phyloP scores from a whole-genome alignment of 2,329 filamentous ascomycete genomes.

The Colletotrichum brevisporum region DNA sequence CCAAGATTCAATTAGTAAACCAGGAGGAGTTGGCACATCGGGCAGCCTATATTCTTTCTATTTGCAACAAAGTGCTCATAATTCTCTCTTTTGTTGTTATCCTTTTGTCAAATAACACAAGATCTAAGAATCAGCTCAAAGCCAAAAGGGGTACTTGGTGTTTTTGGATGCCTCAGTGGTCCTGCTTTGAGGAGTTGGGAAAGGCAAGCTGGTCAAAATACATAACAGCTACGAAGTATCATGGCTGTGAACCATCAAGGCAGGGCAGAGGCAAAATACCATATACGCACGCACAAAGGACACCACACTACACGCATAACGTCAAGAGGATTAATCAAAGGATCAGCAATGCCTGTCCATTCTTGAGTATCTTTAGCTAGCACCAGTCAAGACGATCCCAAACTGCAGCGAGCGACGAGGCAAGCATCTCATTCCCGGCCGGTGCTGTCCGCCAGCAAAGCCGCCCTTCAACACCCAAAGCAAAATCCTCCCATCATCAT shows the following conservation, averaged over 20 bases:
- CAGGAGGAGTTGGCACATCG: too few relatives aligned
- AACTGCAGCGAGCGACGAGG: conserved; percentile 29
- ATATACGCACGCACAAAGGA: not conserved
- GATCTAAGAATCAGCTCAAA: too few relatives aligned
- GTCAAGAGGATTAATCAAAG: not conserved
- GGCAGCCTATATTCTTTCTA: too few relatives aligned
- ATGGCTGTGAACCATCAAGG: too few relatives aligned
- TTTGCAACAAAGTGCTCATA: too few relatives aligned
- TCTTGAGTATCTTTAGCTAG: conserved; percentile 35
- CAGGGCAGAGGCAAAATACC: not conserved
- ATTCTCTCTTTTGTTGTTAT: too few relatives aligned
- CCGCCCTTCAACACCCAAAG: conserved; percentile 13
- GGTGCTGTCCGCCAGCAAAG: conserved; percentile 11
- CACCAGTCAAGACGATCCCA: conserved; percentile 25
- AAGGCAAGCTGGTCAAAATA: too few relatives aligned
- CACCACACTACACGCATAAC: not conserved
- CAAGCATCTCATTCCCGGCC: conserved; percentile 16
- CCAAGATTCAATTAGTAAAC: too few relatives aligned
- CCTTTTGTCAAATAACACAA: too few relatives aligned
- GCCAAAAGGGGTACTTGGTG: too few relatives aligned
- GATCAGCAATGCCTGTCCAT: conserved; percentile 32
- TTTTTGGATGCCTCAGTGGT: too few relatives aligned
- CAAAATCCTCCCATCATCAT: conserved; percentile 36
- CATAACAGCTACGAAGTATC: not conserved
- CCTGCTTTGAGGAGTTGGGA: too few relatives aligned